Evolutionary conservation across 2,329 filamentous ascomycete species (phyloP).

Genomic region (Sordariomycetes sp.): DNA sequence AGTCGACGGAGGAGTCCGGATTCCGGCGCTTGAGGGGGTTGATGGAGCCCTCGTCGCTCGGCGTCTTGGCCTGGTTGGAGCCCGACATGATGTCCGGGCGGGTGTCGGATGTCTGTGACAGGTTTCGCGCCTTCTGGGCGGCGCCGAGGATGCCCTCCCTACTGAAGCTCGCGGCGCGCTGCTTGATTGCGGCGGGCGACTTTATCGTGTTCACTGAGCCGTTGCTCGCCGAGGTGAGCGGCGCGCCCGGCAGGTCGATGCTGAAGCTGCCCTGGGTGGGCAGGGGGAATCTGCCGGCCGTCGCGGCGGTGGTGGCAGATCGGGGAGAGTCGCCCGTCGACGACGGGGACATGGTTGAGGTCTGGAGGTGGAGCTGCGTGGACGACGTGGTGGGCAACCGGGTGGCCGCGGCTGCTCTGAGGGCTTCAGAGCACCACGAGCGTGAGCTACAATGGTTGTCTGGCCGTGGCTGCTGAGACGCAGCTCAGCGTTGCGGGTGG

Average conservation of each 20-base stretch:
- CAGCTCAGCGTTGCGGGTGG: background rate
- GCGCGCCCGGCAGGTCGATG: conserved; percentile 32
- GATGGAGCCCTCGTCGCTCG: conserved; percentile 34
- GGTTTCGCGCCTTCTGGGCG: conserved; percentile 38
- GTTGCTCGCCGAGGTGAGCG: conserved; percentile 25
- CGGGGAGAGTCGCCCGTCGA: conserved; percentile 39
- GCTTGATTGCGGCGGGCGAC: conserved; percentile 35
- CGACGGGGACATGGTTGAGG: conserved; percentile 32
- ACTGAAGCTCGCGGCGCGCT: conserved; percentile 35
- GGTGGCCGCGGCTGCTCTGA: conserved; percentile 3
- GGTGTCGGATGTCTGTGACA: conserved; percentile 40
- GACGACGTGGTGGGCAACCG: conserved; percentile 5
- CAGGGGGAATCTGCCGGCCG: conserved; percentile 28
- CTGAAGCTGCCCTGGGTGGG: conserved; percentile 32
- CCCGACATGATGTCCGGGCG: conserved; percentile 26
- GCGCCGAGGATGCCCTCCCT: conserved; percentile 40
- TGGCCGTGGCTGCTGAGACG: conserved; percentile 4
- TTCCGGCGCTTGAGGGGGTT: conserved; percentile 49
- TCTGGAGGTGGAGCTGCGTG: conserved; percentile 4
- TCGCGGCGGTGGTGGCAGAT: conserved; percentile 22
- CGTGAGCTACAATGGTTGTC: background rate
- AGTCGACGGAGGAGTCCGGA: conserved; percentile 47
- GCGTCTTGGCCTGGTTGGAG: conserved; percentile 26
- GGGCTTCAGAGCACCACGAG: conserved; percentile 2
- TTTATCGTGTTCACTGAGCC: conserved; percentile 28